Base-by-base conservation (phyloP, 2,329 filamentous ascomycete genomes). In the Sporothrix globosa region DNA sequence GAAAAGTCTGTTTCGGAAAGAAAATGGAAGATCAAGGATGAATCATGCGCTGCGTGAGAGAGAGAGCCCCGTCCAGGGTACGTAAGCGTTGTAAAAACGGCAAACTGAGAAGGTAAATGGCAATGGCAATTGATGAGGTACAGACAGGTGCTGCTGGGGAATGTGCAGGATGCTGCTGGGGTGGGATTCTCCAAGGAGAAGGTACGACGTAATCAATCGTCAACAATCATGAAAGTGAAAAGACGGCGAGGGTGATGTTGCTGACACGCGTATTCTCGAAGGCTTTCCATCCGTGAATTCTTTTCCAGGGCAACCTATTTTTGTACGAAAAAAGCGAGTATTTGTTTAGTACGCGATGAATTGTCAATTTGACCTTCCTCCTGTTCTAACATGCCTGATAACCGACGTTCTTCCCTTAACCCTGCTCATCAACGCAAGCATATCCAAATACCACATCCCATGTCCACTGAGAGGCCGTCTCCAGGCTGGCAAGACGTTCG, bases 71-170 rank as follows among this genome's bases (percentile, higher is more conserved):
- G 2, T n/a, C 14, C 27, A 19, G 24, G 61, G 19, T 4, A 41
- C 21, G 34, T 13, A 10, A 14, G 10, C 44, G 34, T 41, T n/a
- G 19, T 34, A 1, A 9, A 61, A 24, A 41, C 13, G 56, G 39
- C 34, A 34, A n/a, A 44, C 34, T 7, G 34, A 17, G 21, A 52
- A 27, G 44, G 27, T 27, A 30, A 63, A 63, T 46, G 27, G 17
- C 24, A 53, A 53, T 53, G 53, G 24, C 48, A 30, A 17, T 46
- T 48, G 60, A 67, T 48, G 27, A 67, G 27, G 46, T 27, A 67
- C 46, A 67, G 53, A 67, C 63, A 13, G 19, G 41, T 53, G 27
- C 17, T 67, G 63, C 53, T 65, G 61, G 5, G 44, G 44, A 30
- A 65, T 27, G 13, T n/a, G n/a, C 3, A 63, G 41, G 41, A 27